Percentiles rank a stretch among this genome's conserved stretches.
These are phyloP conservation scores for Cerioporus squamosus DNA, from an alignment of 1,284 basidiomycete species.

Conservation along the genomic window DNA sequence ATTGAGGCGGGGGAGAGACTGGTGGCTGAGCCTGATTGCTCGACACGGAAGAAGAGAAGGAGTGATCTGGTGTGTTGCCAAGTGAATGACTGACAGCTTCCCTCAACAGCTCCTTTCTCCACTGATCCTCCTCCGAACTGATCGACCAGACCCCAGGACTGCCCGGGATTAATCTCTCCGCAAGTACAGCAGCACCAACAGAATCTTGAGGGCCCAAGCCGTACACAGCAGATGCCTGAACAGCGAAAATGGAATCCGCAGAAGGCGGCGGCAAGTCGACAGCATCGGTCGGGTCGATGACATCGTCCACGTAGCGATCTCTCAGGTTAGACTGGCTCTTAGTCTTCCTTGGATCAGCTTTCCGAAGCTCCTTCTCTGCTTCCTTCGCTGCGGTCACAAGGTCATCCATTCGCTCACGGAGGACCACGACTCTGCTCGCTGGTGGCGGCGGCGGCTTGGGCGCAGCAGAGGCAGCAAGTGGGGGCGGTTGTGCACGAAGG, in stretches of 20 bases:
- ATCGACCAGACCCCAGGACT: conserved; percentile 63
- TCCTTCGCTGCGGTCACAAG: conserved; percentile 69
- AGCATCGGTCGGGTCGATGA: conserved; percentile 81
- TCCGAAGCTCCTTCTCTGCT: conserved; percentile 70
- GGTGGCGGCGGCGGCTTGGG: conserved; percentile 33
- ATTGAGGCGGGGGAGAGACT: conserved; percentile 24
- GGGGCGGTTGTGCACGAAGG: conserved; percentile 43
- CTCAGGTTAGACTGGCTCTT: conserved; percentile 36
- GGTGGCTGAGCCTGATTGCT: conserved; percentile 20
- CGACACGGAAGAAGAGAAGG: conserved; percentile 31
- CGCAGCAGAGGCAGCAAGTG: conserved; percentile 40
- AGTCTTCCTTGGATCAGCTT: conserved; percentile 36
- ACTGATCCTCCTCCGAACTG: conserved; percentile 59
- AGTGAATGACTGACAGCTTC: conserved; percentile 78
- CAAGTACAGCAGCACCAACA: conserved; percentile 70
- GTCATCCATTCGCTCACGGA: conserved; percentile 78
- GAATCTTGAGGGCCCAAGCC: conserved; percentile 73
- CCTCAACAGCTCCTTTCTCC: conserved; percentile 72
- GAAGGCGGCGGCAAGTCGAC: conserved; percentile 74
- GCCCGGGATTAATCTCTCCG: conserved; percentile 68
- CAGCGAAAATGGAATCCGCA: conserved; percentile 68
- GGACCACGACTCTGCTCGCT: conserved; percentile 70
- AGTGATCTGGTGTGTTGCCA: conserved; percentile 51
- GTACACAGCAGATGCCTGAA: conserved; percentile 71
- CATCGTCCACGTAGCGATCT: conserved; percentile 46